Evolutionary conservation across 306 rosid species (phyloP).

Genomic region (Geum urbanum): DNA sequence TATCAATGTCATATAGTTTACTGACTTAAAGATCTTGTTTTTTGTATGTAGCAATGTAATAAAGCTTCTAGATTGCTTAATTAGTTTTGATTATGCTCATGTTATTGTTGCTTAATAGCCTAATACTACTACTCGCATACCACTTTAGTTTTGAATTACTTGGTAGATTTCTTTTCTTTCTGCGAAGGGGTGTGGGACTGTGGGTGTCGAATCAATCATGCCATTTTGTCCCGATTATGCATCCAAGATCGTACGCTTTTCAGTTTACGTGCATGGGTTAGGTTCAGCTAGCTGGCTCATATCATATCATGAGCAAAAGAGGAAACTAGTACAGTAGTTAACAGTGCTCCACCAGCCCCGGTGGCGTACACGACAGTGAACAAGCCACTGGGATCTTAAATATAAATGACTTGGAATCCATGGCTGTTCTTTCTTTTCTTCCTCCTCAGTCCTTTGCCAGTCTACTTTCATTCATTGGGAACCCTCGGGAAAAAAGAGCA

Average conservation of each 20-base stretch:
- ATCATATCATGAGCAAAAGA: background rate
- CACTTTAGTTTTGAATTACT: too few relatives aligned
- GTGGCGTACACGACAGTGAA: constrained; percentile 4
- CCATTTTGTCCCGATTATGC: background rate
- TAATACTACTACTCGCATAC: too few relatives aligned
- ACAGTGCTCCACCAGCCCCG: background rate
- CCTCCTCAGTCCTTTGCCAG: background rate
- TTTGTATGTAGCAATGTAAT: too few relatives aligned
- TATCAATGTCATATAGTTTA: too few relatives aligned
- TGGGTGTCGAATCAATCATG: background rate
- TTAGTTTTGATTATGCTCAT: too few relatives aligned
- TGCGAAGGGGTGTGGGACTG: too few relatives aligned
- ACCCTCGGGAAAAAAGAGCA: constrained; percentile 1
- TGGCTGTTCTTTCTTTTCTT: background rate
- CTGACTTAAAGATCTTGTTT: too few relatives aligned
- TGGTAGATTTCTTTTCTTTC: too few relatives aligned
- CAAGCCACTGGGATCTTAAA: background rate
- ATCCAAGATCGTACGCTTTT: background rate
- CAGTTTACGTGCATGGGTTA: constrained; percentile 7
- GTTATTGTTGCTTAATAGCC: too few relatives aligned
- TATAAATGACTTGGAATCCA: background rate
- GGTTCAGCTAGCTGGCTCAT: background rate
- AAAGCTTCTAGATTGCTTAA: too few relatives aligned
- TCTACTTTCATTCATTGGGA: background rate
- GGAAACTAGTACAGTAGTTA: background rate